Conservation (phyloP, 2,329 filamentous ascomycete genomes). For the Paracamarosporium sp. region DNA sequence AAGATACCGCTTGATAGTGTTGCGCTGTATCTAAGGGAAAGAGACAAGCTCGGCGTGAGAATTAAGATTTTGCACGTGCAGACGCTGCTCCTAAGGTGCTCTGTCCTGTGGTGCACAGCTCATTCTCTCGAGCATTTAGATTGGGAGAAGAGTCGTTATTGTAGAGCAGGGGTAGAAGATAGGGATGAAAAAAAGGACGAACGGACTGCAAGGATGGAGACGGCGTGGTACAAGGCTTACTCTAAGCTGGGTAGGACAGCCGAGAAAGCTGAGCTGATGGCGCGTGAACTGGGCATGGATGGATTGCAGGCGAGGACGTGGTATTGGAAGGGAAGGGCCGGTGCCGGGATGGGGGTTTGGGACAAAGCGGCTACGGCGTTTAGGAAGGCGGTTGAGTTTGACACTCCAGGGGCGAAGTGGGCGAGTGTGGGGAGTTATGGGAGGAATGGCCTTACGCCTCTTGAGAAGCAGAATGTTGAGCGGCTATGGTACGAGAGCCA, state of each 20-base stretch:
- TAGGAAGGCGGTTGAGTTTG: background rate
- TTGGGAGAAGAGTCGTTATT: background rate
- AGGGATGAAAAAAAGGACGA: background rate
- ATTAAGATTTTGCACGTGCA: background rate
- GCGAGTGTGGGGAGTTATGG: background rate
- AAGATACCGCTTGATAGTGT: background rate
- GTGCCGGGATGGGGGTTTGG: constrained; percentile 12
- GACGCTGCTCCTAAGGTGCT: background rate
- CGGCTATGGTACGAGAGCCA: background rate
- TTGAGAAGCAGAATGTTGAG: background rate
- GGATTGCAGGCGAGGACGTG: constrained; percentile 22
- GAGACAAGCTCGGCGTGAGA: background rate
- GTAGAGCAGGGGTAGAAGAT: constrained; percentile 4
- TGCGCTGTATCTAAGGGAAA: background rate
- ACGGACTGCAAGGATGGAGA: too few relatives aligned
- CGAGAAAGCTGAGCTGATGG: constrained; percentile 13
- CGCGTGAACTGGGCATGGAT: constrained; percentile 12
- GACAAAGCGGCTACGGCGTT: constrained; percentile 10
- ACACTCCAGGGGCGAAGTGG: background rate
- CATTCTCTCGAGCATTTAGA: background rate
- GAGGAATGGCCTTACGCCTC: background rate
- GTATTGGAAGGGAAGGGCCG: constrained; percentile 28
- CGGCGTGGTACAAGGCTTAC: background rate
- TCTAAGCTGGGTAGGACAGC: constrained; percentile 5
- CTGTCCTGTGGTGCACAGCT: background rate